phyloP scores from a whole-genome alignment of 2,329 filamentous ascomycete genomes.

The Exophiala viscosa region DNA sequence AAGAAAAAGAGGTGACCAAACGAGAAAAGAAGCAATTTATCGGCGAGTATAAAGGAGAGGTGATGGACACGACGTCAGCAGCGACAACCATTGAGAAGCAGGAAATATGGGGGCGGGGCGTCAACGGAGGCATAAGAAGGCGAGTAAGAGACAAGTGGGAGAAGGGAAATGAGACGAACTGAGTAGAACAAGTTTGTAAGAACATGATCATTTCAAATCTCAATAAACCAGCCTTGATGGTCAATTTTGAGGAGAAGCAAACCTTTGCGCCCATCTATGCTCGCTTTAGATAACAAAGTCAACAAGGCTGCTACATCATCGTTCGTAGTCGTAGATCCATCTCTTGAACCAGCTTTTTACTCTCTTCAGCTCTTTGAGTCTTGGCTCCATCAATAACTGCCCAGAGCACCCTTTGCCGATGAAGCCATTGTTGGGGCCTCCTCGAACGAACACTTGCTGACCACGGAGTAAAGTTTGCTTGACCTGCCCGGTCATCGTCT shows the following conservation, averaged over 20 bases:
- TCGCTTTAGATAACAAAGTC: not conserved
- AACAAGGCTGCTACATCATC: conserved; percentile 1
- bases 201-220: not conserved
- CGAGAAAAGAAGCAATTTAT: conserved; percentile 40
- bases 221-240: too few relatives aligned
- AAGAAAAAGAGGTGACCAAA: conserved; percentile 36
- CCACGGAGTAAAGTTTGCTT: conserved; percentile 83
- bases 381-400: conserved; percentile 38
- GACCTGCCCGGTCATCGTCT: conserved; percentile 72
- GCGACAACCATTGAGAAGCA: conserved; percentile 28
- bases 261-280: not conserved
- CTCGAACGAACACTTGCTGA: conserved; percentile 66
- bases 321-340: conserved; percentile 24
- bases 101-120: conserved; percentile 41
- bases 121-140: conserved; percentile 40
- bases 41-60: conserved; percentile 23
- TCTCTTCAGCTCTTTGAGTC: conserved; percentile 24
- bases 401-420: conserved; percentile 35
- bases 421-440: conserved; percentile 47
- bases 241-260: not conserved
- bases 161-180: conserved; percentile 25
- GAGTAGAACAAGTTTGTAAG: not conserved
- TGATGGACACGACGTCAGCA: not conserved
- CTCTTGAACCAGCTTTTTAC: conserved; percentile 24
- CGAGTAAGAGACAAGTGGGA: conserved; percentile 40